These are phyloP conservation scores for Haplosporangium gracile DNA, from an alignment of 192 early-diverging fungal genomes.

Conservation along the genomic window DNA sequence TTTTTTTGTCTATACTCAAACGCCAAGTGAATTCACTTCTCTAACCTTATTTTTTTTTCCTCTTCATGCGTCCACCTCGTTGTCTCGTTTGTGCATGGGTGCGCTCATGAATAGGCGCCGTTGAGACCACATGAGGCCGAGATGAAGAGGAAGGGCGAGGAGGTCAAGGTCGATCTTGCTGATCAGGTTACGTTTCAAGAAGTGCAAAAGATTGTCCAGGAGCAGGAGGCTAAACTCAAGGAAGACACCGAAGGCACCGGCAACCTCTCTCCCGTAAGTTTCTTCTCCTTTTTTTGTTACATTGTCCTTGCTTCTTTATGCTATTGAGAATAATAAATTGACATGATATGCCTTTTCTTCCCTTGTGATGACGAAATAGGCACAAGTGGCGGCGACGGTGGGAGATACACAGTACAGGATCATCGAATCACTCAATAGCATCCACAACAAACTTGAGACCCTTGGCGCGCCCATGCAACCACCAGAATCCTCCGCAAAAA, in stretches of 20 bases:
- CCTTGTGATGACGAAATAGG: not conserved
- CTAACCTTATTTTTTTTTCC: not conserved
- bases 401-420: conserved; percentile 38
- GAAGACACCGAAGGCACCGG: conserved; percentile 29
- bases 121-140: conserved; percentile 44
- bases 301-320: not conserved
- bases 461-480: conserved; percentile 38
- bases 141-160: conserved; percentile 38
- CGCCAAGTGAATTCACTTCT: too few species aligned
- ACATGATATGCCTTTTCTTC: not conserved
- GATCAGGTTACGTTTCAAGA: conserved; percentile 41
- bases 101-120: conserved; percentile 10
- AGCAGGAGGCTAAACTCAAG: conserved; percentile 31
- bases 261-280: conserved; percentile 37
- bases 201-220: conserved; percentile 49
- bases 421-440: conserved; percentile 51
- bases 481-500: conserved; percentile 27
- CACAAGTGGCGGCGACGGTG: conserved; percentile 30
- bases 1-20: too few species aligned
- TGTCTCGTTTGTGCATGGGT: not conserved
- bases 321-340: not conserved
- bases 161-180: conserved; percentile 28
- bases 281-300: not conserved
- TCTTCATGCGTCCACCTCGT: not conserved
- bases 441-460: conserved; percentile 49